Conservation (phyloP, 257 asterid genomes). For the Nicotiana obtusifolia region DNA sequence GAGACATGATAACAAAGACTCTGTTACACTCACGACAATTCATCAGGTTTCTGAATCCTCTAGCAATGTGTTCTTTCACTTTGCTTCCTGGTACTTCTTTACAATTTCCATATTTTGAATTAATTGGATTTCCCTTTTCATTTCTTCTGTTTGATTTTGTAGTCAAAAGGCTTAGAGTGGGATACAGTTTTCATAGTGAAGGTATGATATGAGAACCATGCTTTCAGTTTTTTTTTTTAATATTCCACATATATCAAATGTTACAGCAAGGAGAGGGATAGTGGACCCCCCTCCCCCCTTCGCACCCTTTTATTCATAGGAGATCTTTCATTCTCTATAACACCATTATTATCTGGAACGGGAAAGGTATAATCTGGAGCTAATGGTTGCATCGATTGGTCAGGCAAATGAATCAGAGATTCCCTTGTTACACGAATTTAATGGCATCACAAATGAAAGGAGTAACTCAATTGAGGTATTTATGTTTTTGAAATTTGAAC, state of each 20-base stretch:
- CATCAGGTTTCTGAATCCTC: conserved; percentile 69
- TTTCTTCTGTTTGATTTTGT: conserved; percentile 19
- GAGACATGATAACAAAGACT: conserved; percentile 69
- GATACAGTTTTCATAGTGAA: conserved; percentile 95
- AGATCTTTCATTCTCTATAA: background rate
- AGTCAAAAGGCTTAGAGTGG: conserved; percentile 99
- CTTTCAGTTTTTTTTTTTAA: background rate
- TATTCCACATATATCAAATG: background rate
- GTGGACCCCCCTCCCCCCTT: background rate
- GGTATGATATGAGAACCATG: conserved; percentile 41
- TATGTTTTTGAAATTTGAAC: conserved; percentile 14
- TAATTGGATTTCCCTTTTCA: conserved; percentile 3
- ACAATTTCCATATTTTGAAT: background rate
- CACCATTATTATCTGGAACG: background rate
- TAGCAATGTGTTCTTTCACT: conserved; percentile 3
- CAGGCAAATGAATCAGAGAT: conserved; percentile 94
- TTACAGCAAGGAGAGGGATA: background rate
- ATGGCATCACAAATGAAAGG: conserved; percentile 56
- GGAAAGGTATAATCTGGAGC: background rate
- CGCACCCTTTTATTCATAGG: background rate
- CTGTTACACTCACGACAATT: conserved; percentile 93
- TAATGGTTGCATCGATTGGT: conserved; percentile 21
- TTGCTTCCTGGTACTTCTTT: conserved; percentile 12
- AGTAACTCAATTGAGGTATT: conserved; percentile 69
- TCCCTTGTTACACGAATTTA: conserved; percentile 80